These are phyloP conservation scores for Sporothrix sp. DNA, from an alignment of 2,329 filamentous ascomycete genomes.

Conservation along the genomic window DNA sequence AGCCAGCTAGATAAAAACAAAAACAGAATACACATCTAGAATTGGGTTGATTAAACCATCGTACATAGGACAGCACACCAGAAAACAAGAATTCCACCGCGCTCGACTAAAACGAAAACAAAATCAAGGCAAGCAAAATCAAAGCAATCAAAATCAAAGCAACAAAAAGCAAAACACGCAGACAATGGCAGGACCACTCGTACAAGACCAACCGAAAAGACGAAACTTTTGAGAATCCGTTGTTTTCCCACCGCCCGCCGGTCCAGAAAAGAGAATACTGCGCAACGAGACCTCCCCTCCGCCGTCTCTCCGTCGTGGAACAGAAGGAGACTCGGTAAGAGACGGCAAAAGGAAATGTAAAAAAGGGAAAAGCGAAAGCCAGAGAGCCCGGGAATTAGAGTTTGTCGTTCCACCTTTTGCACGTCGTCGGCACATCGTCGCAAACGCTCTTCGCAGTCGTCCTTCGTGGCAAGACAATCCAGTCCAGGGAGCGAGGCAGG, in stretches of 20 bases:
- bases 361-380: too few species aligned
- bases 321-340: too few species aligned
- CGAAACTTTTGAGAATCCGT: slow-evolving; percentile 1
- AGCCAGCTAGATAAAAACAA: background rate
- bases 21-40: background rate
- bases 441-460: slow-evolving; percentile 1
- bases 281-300: background rate
- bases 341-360: background rate
- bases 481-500: background rate
- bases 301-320: background rate
- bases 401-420: background rate
- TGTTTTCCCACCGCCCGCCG: slow-evolving; percentile 6
- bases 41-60: background rate
- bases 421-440: background rate
- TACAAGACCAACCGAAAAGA: background rate
- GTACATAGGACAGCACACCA: background rate
- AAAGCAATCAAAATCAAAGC: background rate
- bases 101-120: background rate
- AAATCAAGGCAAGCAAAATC: background rate
- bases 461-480: slow-evolving; percentile 5
- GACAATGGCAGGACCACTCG: background rate
- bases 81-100: background rate
- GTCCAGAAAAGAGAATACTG: background rate
- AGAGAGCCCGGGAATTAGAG: background rate
- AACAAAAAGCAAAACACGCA: background rate